Percentiles rank a stretch among this genome's conserved stretches.
phyloP scores from a whole-genome alignment of 164 flowering plant species.

The Magnolia kwangsiensis region DNA sequence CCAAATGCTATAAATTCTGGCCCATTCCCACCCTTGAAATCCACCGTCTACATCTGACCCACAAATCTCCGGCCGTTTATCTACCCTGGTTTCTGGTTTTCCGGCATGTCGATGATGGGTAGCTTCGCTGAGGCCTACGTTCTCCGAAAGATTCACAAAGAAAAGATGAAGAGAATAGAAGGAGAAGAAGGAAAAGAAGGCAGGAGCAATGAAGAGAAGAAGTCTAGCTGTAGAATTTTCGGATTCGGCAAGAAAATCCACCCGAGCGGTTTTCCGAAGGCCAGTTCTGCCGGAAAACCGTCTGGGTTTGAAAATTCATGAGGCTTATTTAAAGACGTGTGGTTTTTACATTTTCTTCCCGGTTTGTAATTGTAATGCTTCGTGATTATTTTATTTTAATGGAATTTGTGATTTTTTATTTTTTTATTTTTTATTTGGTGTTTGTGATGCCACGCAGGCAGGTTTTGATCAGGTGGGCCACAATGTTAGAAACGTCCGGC shows the following conservation, averaged over 20 bases:
- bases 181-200: neutral
- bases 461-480: too few species aligned
- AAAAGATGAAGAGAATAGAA: slow-evolving; percentile 25
- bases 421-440: too few species aligned
- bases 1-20: slow-evolving; percentile 9
- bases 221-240: neutral
- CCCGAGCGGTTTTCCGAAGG: neutral
- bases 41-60: slow-evolving; percentile 1
- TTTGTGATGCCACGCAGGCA: too few species aligned
- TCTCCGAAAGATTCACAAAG: slow-evolving; percentile 19
- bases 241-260: slow-evolving; percentile 1
- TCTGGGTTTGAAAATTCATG: neutral
- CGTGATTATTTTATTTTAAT: too few species aligned
- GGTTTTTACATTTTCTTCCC: too few species aligned
- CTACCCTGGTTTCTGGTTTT: neutral
- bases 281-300: slow-evolving; percentile 5
- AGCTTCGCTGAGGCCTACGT: slow-evolving; percentile 24
- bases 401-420: too few species aligned
- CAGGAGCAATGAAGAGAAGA: neutral
- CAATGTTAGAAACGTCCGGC: too few species aligned
- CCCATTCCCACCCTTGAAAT: neutral
- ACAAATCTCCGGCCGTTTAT: neutral
- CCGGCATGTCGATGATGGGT: slow-evolving; percentile 10
- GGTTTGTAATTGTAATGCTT: too few species aligned
- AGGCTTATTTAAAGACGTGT: neutral